Evolutionary conservation across 345 rosid genomes (phyloP).

Genomic region (Populus simonii): DNA sequence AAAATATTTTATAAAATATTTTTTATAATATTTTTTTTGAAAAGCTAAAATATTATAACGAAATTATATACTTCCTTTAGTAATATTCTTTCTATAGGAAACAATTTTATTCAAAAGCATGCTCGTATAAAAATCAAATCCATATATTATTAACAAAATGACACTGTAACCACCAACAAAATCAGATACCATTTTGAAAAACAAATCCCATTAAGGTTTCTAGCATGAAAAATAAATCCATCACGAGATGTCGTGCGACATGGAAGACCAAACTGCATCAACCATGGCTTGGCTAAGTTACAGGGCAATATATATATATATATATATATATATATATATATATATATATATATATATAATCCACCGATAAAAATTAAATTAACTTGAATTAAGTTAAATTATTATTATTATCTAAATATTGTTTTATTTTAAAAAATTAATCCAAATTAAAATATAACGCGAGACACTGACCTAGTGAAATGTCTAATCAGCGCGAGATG

Average conservation of each 20-base stretch:
- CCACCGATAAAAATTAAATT: not conserved
- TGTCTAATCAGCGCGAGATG: no score
- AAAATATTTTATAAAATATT: no score
- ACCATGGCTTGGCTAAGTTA: conserved; percentile 8
- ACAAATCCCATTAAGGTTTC: not conserved
- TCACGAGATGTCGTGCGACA: conserved; percentile 26
- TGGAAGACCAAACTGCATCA: not conserved
- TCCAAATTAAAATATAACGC: no score
- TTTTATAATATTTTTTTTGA: no score
- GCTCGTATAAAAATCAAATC: not conserved
- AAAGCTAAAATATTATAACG: no score
- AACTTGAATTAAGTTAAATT: no score
- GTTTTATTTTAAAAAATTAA: not conserved
- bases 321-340: no score
- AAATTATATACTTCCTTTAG: no score
- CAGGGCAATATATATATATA: no score
- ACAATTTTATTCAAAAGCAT: not conserved
- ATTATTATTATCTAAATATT: not conserved
- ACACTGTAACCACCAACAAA: not conserved
- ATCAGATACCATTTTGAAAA: conserved; percentile 15
- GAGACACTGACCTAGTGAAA: no score
- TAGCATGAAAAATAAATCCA: not conserved
- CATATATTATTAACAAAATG: not conserved
- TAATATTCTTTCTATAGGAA: no score
- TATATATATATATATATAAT: no score